Conservation (phyloP, 2,329 filamentous ascomycete genomes). For the Didymella sp. region DNA sequence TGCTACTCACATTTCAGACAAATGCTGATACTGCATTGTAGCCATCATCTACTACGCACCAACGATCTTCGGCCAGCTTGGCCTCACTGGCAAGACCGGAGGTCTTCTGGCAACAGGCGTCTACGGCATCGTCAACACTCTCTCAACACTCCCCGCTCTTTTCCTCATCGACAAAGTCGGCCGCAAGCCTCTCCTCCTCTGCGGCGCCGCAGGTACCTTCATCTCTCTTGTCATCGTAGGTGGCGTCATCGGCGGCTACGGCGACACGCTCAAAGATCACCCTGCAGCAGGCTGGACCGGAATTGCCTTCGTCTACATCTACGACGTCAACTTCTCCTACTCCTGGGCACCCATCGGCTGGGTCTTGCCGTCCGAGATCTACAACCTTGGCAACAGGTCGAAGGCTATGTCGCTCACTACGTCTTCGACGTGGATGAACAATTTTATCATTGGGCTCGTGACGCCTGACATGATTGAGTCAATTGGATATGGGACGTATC, state of each 20-base stretch:
- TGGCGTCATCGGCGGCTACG: conserved; percentile 69
- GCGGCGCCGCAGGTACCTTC: conserved; percentile 73
- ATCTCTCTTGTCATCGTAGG: conserved; percentile 75
- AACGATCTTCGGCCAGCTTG: conserved; percentile 79
- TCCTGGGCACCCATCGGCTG: conserved; percentile 76
- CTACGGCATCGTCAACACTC: conserved; percentile 57
- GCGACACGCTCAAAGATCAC: conserved; percentile 63
- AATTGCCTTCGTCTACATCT: conserved; percentile 67
- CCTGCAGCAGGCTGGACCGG: conserved; percentile 72
- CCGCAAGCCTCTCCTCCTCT: conserved; percentile 66
- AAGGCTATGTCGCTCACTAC: conserved; percentile 75
- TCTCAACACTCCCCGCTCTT: conserved; percentile 70
- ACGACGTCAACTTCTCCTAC: conserved; percentile 62
- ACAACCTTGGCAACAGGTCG: conserved; percentile 70
- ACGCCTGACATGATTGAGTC: conserved; percentile 80
- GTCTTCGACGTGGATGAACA: conserved; percentile 85
- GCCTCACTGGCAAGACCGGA: conserved; percentile 63
- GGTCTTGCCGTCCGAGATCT: conserved; percentile 77
- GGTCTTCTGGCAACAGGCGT: conserved; percentile 81
- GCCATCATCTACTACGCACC: conserved; percentile 75
- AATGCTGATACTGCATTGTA: not conserved
- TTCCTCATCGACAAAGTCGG: conserved; percentile 70
- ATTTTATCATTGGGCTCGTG: conserved; percentile 64
- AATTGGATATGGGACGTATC: conserved; percentile 54
- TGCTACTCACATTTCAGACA: too few relatives aligned